These are phyloP conservation scores for Septoria petroselini DNA, from an alignment of 2,329 filamentous ascomycete species.

Conservation along the genomic window DNA sequence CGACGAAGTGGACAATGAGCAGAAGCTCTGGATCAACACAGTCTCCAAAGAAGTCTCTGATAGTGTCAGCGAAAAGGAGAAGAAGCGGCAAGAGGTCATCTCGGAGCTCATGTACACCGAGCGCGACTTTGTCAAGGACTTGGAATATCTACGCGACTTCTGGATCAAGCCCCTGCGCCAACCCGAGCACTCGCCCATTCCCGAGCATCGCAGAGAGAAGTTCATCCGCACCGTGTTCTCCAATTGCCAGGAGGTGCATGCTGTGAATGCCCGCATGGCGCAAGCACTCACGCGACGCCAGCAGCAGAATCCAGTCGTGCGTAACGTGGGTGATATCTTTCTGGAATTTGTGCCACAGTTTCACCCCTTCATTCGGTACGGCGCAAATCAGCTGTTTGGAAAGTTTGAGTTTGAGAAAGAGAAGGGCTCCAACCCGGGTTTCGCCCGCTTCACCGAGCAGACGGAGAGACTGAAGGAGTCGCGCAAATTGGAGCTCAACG, in stretches of 20 bases:
- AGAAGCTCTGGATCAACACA: constrained; percentile 99
- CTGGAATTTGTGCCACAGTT: constrained; percentile 88
- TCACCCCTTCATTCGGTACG: constrained; percentile 93
- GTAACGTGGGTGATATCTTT: constrained; percentile 91
- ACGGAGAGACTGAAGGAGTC: constrained; percentile 95
- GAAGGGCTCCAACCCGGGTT: constrained; percentile 77
- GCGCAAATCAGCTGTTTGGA: constrained; percentile 89
- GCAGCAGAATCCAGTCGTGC: constrained; percentile 83
- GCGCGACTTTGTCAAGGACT: constrained; percentile 96
- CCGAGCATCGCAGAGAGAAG: constrained; percentile 78
- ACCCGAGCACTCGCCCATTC: constrained; percentile 76
- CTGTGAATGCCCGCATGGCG: constrained; percentile 83
- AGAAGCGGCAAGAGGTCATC: constrained; percentile 97
- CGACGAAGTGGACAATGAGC: constrained; percentile 82
- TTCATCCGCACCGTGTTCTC: constrained; percentile 94
- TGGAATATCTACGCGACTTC: constrained; percentile 96
- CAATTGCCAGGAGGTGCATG: constrained; percentile 92
- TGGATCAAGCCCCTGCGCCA: constrained; percentile 92
- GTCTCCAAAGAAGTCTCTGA: constrained; percentile 94
- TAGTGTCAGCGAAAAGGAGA: constrained; percentile 82
- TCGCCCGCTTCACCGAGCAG: constrained; percentile 90
- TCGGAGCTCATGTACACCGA: constrained; percentile 99
- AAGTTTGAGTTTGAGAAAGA: constrained; percentile 99
- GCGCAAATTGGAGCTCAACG: constrained; percentile 92
- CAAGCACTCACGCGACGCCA: constrained; percentile 85